Percentiles rank a stretch among this genome's conserved stretches.
Evolutionary conservation across 2,329 filamentous ascomycete species (phyloP).

Genomic region (Talaromyces atroroseus): DNA sequence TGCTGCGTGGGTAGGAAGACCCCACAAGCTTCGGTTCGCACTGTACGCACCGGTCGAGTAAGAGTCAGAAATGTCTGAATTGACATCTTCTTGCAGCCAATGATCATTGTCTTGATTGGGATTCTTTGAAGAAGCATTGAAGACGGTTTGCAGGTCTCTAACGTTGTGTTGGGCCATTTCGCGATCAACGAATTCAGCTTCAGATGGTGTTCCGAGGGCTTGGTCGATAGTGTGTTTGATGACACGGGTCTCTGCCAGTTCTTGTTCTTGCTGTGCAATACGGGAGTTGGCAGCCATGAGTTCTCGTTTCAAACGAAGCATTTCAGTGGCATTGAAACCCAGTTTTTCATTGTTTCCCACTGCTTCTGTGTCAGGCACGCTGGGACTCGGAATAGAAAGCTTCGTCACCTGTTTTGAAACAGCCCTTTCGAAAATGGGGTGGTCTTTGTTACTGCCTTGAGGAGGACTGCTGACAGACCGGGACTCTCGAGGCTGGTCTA

Average conservation of each 20-base stretch:
- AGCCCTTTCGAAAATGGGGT: slow-evolving; percentile 11
- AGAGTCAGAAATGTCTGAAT: slow-evolving; percentile 41
- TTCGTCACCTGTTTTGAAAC: slow-evolving; percentile 15
- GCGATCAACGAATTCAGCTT: slow-evolving; percentile 44
- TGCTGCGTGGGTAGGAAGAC: slow-evolving; percentile 20
- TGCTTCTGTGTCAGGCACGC: background rate
- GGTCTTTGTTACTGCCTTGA: slow-evolving; percentile 15
- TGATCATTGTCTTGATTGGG: slow-evolving; percentile 37
- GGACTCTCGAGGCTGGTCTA: slow-evolving; percentile 55
- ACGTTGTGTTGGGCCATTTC: slow-evolving; percentile 50
- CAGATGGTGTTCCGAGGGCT: slow-evolving; percentile 49
- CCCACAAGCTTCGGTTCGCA: slow-evolving; percentile 31
- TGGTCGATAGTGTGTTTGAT: slow-evolving; percentile 59
- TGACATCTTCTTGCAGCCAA: slow-evolving; percentile 43
- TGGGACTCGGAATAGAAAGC: background rate
- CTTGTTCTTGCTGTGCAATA: slow-evolving; percentile 56
- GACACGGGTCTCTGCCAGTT: slow-evolving; percentile 55
- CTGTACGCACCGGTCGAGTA: slow-evolving; percentile 39
- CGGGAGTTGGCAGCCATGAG: slow-evolving; percentile 53
- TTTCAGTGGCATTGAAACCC: slow-evolving; percentile 42
- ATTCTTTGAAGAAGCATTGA: slow-evolving; percentile 46
- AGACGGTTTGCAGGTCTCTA: slow-evolving; percentile 46
- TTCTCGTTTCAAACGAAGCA: slow-evolving; percentile 53
- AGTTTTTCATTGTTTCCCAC: slow-evolving; percentile 13
- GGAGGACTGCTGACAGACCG: slow-evolving; percentile 25